Evolutionary conservation across 805 yeast genomes (phyloP).

Genomic region (Hanseniaspora thailandica): DNA sequence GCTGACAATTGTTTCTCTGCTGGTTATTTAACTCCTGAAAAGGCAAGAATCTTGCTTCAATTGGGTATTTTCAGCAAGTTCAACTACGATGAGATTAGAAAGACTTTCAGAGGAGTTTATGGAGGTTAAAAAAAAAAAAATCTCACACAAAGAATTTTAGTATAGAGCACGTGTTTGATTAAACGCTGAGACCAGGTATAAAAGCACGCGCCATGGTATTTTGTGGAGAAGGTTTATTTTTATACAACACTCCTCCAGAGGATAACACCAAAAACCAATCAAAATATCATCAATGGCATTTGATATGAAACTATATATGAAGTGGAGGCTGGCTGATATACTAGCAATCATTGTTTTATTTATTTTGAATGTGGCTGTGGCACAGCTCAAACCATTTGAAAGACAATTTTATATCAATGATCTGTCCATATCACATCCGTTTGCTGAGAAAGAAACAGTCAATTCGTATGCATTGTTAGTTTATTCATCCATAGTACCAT

Average conservation of each 20-base stretch:
- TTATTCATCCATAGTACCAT: constrained; percentile 45
- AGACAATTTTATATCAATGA: constrained; percentile 71
- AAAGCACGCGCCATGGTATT: no score
- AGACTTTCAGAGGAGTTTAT: constrained; percentile 41
- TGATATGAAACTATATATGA: constrained; percentile 14
- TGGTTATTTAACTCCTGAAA: constrained; percentile 57
- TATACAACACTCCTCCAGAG: no score
- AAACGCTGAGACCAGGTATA: no score
- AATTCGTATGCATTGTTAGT: constrained; percentile 42
- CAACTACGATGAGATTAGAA: constrained; percentile 32
- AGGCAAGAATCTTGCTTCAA: constrained; percentile 47
- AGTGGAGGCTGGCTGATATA: constrained; percentile 34
- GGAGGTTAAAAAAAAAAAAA: constrained; percentile 31
- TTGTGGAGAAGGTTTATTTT: no score
- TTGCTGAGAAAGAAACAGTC: constrained; percentile 63
- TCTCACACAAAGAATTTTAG: no score
- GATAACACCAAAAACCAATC: background rate
- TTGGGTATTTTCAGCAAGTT: constrained; percentile 39
- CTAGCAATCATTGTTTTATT: constrained; percentile 26
- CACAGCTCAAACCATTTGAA: constrained; percentile 48
- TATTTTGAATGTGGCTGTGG: constrained; percentile 27
- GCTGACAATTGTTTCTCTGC: constrained; percentile 42
- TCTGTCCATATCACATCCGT: constrained; percentile 68
- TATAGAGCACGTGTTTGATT: background rate
- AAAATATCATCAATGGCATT: background rate